phyloP scores from a whole-genome alignment of 345 rosid genomes.

The Stellera chamaejasme region DNA sequence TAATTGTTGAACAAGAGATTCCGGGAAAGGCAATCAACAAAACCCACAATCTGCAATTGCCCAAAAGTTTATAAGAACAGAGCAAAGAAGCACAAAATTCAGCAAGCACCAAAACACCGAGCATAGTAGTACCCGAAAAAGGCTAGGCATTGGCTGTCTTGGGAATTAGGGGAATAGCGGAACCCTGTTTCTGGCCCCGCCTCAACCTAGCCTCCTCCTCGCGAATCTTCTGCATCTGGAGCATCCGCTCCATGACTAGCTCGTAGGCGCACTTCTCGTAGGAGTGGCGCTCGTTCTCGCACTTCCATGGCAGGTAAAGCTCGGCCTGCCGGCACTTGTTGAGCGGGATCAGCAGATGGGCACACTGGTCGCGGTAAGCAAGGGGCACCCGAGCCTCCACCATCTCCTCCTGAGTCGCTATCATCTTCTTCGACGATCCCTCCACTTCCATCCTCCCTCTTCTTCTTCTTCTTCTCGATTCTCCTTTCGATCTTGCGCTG shows the following conservation, averaged over 20 bases:
- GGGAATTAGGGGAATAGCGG: conserved; percentile 62
- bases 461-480: background rate
- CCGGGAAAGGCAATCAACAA: background rate
- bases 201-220: conserved; percentile 60
- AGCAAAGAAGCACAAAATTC: background rate
- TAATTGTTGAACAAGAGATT: background rate
- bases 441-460: conserved; percentile 47
- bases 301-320: conserved; percentile 96
- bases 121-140: background rate
- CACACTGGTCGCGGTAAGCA: conserved; percentile 90
- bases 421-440: conserved; percentile 97
- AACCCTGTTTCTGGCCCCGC: conserved; percentile 33
- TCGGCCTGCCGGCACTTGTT: conserved; percentile 95
- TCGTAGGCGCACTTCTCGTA: conserved; percentile 99
- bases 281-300: conserved; percentile 85
- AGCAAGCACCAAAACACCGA: conserved; percentile 23
- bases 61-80: background rate
- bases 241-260: conserved; percentile 98
- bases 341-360: conserved; percentile 88
- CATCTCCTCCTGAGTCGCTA: conserved; percentile 95
- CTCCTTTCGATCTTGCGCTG: background rate
- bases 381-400: conserved; percentile 72
- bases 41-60: background rate
- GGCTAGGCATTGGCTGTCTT: conserved; percentile 77
- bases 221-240: conserved; percentile 97